Conservation (phyloP, 306 rosid genomes). For the Castanea mollissima region DNA sequence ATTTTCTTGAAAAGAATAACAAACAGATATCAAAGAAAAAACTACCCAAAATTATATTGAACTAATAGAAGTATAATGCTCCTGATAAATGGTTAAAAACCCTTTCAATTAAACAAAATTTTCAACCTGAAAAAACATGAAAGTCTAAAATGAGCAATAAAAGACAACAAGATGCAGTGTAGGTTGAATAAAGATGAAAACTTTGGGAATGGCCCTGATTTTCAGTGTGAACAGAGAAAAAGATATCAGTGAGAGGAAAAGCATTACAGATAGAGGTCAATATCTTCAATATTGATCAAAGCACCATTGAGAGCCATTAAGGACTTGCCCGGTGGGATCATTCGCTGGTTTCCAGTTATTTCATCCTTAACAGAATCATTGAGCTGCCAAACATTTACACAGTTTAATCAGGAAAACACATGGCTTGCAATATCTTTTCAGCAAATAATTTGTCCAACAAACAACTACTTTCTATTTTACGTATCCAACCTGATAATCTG, state of each 20-base stretch:
- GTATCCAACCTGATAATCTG: background rate
- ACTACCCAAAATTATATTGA: background rate
- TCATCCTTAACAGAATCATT: constrained; percentile 89
- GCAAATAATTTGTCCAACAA: background rate
- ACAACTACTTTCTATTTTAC: background rate
- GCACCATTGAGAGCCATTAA: constrained; percentile 98
- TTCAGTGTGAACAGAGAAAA: constrained; percentile 26
- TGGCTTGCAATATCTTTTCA: background rate
- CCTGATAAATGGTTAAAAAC: background rate
- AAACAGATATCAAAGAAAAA: background rate
- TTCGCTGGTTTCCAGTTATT: constrained; percentile 87
- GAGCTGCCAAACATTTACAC: constrained; percentile 53
- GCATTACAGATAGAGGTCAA: constrained; percentile 93
- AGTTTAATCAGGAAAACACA: constrained; percentile 27
- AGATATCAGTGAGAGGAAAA: constrained; percentile 39
- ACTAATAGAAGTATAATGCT: background rate
- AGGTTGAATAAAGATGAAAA: constrained; percentile 13
- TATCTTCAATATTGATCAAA: constrained; percentile 88
- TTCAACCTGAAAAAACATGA: background rate
- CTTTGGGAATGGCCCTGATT: background rate
- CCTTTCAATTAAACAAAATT: background rate
- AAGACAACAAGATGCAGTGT: constrained; percentile 17
- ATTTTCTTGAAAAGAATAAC: no score
- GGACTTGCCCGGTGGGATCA: constrained; percentile 99
- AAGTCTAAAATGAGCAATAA: background rate